These are phyloP conservation scores for Globisporangium polare DNA, from an alignment of 352 stramenopile genomes.

Conservation along the genomic window DNA sequence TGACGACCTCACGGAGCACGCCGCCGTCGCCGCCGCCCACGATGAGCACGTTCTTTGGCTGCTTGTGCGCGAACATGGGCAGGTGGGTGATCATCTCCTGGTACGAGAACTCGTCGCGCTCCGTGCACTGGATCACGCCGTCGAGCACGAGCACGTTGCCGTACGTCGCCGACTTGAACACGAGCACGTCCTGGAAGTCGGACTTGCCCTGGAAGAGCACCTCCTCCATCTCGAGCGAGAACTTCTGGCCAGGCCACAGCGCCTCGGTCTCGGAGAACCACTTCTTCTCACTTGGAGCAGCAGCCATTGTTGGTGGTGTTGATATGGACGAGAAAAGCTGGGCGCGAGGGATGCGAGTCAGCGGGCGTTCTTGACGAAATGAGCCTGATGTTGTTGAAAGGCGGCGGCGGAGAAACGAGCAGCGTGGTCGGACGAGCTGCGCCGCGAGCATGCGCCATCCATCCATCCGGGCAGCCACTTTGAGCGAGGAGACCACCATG, in stretches of 20 bases:
- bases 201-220: constrained; percentile 95
- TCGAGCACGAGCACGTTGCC: constrained; percentile 98
- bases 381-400: not conserved
- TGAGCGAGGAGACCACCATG: not conserved
- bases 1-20: constrained; percentile 95
- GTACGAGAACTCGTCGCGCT: constrained; percentile 98
- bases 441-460: constrained; percentile 11
- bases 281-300: constrained; percentile 37
- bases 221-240: constrained; percentile 92
- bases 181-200: constrained; percentile 97
- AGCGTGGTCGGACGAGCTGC: constrained; percentile 3
- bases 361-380: constrained; percentile 13
- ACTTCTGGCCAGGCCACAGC: constrained; percentile 93
- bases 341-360: not conserved
- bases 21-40: constrained; percentile 98
- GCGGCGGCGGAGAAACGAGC: not conserved
- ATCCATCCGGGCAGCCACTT: constrained; percentile 9
- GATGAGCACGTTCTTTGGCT: constrained; percentile 96
- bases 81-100: constrained; percentile 99
- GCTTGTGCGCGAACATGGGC: constrained; percentile 94
- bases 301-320: constrained; percentile 31
- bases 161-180: constrained; percentile 98
- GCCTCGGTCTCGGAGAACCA: constrained; percentile 96
- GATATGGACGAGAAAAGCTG: not conserved
- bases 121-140: constrained; percentile 98